Base-by-base conservation (phyloP, 345 rosid genomes). In the Ceriops decandra region DNA sequence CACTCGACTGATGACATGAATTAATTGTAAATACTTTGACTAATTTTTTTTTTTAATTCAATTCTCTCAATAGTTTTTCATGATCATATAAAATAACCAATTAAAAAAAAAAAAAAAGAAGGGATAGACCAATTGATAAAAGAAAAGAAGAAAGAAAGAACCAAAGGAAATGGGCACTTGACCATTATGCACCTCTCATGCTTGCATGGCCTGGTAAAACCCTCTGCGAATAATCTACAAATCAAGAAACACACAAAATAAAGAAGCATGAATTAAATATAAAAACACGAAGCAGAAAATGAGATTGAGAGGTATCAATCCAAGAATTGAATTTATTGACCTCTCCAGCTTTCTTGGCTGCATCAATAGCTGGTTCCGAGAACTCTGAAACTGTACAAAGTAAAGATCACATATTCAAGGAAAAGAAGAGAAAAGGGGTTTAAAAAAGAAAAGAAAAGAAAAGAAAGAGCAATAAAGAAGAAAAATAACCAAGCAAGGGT, bases 151-250 rank as follows among this genome's bases (percentile, higher is more conserved):
- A 19, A 10, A 52, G 9, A 47, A 51, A 57, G 56, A 46, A n/a
- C n/a, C 22, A 32, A 30, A 63, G 47, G 53, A 21, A 59, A 26
- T 63, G n/a, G 60, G 22, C 64, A 91, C 97, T 91, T 77, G 82
- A 75, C 99, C 97, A 72, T 95, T 90, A 71, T 91, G 95, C 85
- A 91, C 97, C 54, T 91, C 96, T 91, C 96, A 76, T 85, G 81
- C 84, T 95, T 95, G 36, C 36, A 33, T 7, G 57, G 89, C 88
- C 79, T 83, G 75, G 77, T 87, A 90, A 76, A 95, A 95, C 71
- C 93, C 97, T 38, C 82, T 68, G 57, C 86, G 90, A 66, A 95
- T 91, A 51, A 87, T 68, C 99, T 95, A 33, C 36, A 33, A 33
- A 33, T 33, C 36, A 33, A 33, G 74, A 22, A 67, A 71, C 42